A percentile compares a stretch with the other conserved stretches of the same genome.
phyloP scores from a whole-genome alignment of 164 flowering plant genomes.

The Magnolia kwangsiensis region DNA sequence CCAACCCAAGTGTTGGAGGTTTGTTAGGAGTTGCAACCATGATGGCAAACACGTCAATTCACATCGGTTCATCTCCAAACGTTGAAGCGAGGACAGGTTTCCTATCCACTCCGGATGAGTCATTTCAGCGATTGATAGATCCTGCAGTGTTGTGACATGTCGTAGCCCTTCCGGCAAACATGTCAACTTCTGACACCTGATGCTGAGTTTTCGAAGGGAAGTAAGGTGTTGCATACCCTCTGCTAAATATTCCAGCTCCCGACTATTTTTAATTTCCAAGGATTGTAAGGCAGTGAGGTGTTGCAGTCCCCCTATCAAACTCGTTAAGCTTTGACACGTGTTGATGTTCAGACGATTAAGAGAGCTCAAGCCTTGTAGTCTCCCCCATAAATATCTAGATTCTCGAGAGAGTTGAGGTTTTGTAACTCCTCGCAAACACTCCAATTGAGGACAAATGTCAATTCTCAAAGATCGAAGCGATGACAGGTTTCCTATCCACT shows the following conservation, averaged over 20 bases:
- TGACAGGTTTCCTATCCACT: background rate
- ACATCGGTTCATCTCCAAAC: no score
- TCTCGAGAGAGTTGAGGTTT: slow-evolving; percentile 8
- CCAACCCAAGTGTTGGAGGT: no score
- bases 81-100: no score
- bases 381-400: slow-evolving; percentile 8
- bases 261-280: no score
- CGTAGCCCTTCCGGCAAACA: background rate
- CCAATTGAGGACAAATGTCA: background rate
- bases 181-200: slow-evolving; percentile 1
- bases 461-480: background rate
- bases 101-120: no score
- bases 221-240: no score
- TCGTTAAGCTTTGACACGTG: no score
- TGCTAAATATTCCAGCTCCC: no score
- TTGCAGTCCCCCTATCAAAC: background rate
- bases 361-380: background rate
- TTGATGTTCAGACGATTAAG: no score
- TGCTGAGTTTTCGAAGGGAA: background rate
- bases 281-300: background rate
- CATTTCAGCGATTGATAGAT: background rate
- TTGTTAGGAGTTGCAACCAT: no score
- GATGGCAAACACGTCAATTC: no score
- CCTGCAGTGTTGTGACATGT: background rate
- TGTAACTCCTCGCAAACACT: background rate